Conservation (phyloP, 306 rosid genomes). For the Medicago lupulina region DNA sequence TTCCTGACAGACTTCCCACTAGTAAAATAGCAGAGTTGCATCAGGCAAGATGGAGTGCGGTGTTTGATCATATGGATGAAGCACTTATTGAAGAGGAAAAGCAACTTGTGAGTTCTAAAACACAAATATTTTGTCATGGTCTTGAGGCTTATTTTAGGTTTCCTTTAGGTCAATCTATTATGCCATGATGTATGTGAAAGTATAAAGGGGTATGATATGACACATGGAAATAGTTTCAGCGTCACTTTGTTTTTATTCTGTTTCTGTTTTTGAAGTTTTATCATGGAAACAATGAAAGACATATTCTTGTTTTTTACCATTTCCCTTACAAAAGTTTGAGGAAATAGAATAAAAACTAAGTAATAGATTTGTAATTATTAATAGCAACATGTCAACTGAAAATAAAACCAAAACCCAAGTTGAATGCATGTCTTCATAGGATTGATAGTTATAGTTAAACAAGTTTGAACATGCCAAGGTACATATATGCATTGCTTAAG, state of each 20-base stretch:
- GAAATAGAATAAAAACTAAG: not conserved
- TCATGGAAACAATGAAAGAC: slow-evolving; percentile 12
- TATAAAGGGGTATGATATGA: slow-evolving; percentile 2
- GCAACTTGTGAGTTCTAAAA: slow-evolving; percentile 72
- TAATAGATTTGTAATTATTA: not conserved
- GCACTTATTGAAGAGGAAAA: slow-evolving; percentile 92
- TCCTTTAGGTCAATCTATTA: slow-evolving; percentile 5
- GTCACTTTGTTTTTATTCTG: slow-evolving; percentile 6
- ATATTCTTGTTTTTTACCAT: slow-evolving; percentile 2
- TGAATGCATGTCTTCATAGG: not conserved
- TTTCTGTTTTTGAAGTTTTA: slow-evolving; percentile 22
- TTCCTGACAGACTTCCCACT: slow-evolving; percentile 46
- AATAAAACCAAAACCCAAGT: slow-evolving; percentile 1
- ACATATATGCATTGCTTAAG: slow-evolving; percentile 4
- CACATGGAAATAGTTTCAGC: slow-evolving; percentile 10
- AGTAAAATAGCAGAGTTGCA: slow-evolving; percentile 70
- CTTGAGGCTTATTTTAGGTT: not conserved
- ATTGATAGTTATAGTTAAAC: not conserved
- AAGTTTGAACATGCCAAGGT: not conserved
- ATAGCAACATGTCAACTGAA: slow-evolving; percentile 19
- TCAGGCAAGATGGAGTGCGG: slow-evolving; percentile 73
- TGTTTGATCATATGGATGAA: slow-evolving; percentile 89
- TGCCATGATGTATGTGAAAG: not conserved
- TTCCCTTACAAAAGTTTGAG: not conserved
- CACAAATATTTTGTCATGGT: slow-evolving; percentile 1